These are phyloP conservation scores for Coprinopsis strossmayeri DNA, from an alignment of 768 basidiomycete genomes.

Conservation along the genomic window DNA sequence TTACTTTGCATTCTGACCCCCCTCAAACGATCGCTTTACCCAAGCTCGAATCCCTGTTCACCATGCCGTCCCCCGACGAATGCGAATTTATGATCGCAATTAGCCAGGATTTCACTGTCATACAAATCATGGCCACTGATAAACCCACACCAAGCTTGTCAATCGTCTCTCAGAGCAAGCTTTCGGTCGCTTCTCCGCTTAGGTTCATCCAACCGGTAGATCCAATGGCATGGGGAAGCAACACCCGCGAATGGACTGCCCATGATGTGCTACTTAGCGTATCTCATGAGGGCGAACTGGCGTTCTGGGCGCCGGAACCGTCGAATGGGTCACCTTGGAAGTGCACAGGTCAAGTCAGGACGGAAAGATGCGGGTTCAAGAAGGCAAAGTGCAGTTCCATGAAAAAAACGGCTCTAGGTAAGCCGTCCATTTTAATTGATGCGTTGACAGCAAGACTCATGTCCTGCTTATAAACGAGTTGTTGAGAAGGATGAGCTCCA, in stretches of 20 bases:
- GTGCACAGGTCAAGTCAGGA: conserved; percentile 69
- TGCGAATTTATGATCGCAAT: conserved; percentile 62
- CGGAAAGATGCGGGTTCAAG: conserved; percentile 55
- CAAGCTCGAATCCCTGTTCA: conserved; percentile 53
- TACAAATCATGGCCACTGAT: conserved; percentile 44
- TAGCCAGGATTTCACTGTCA: conserved; percentile 51
- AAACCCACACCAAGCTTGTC: conserved; percentile 28
- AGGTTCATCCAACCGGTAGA: conserved; percentile 71
- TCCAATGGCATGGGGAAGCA: conserved; percentile 74
- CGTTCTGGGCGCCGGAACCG: conserved; percentile 73
- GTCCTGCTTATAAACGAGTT: conserved; percentile 34
- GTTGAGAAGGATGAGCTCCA: conserved; percentile 52
- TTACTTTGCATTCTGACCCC: conserved; percentile 52
- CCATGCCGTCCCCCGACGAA: conserved; percentile 47
- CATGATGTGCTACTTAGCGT: conserved; percentile 79
- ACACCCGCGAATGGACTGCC: conserved; percentile 28
- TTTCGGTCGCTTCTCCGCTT: conserved; percentile 46
- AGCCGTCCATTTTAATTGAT: conserved; percentile 17
- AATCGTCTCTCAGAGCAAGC: conserved; percentile 39
- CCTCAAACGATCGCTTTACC: conserved; percentile 39
- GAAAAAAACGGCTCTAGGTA: conserved; percentile 87
- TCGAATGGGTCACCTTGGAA: conserved; percentile 39
- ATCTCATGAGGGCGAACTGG: conserved; percentile 68
- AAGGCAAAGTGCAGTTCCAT: conserved; percentile 84
- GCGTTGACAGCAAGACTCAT: neutral